A percentile compares a stretch with the other conserved stretches of the same genome.
Evolutionary conservation across 1,139 yeast species (phyloP).

Genomic region (Hemisphaericaspora lyxosophila): DNA sequence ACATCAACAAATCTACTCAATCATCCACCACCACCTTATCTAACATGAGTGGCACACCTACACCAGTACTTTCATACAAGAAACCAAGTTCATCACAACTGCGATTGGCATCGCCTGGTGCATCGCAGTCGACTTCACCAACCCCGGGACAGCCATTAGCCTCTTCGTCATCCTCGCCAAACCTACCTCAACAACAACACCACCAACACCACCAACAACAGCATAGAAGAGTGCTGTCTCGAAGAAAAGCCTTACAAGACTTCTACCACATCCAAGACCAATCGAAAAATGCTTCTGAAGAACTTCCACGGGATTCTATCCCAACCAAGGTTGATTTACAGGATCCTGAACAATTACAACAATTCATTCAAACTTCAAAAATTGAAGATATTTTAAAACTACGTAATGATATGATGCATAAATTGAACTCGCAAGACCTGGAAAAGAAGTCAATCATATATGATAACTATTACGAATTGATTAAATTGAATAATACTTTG

Average conservation of each 20-base stretch:
- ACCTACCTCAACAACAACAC: conserved; percentile 6
- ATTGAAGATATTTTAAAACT: conserved; percentile 37
- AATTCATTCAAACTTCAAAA: conserved; percentile 34
- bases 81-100: conserved; percentile 17
- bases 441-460: conserved; percentile 47
- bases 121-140: conserved; percentile 8
- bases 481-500: conserved; percentile 41
- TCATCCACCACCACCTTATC: too few species aligned
- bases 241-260: conserved; percentile 46
- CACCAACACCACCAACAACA: conserved; percentile 6
- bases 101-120: conserved; percentile 8
- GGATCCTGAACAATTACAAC: conserved; percentile 25
- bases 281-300: too few species aligned
- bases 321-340: conserved; percentile 16
- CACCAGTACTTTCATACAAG: conserved; percentile 31
- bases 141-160: conserved; percentile 6
- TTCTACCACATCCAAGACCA: conserved; percentile 36
- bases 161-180: not conserved
- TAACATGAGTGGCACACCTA: too few species aligned
- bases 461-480: conserved; percentile 47
- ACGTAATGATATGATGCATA: conserved; percentile 33
- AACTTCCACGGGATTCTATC: not conserved
- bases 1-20: too few species aligned
- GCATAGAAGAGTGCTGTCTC: conserved; percentile 35
- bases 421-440: conserved; percentile 41